Percentiles rank a stretch among this genome's conserved stretches.
Evolutionary conservation across 108 stramenopile species (phyloP).

Genomic region (Fragilariopsis cylindrus): DNA sequence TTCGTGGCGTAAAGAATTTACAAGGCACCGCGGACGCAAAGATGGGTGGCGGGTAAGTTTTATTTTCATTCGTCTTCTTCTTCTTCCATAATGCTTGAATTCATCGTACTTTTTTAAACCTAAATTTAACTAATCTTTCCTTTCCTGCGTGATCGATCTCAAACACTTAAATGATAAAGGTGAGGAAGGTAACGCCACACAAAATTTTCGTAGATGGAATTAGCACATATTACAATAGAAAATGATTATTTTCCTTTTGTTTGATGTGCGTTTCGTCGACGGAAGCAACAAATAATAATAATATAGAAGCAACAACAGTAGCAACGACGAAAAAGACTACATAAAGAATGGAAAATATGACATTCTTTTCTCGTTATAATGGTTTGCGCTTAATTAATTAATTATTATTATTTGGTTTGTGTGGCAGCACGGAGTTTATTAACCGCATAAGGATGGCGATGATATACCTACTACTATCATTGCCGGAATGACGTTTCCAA

Average conservation of each 20-base stretch:
- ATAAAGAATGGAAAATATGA: background rate
- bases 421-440: slow-evolving; percentile 13
- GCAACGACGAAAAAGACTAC: too few relatives aligned
- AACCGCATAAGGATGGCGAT: background rate
- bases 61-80: too few relatives aligned
- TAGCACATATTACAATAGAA: too few relatives aligned
- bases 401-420: slow-evolving; percentile 1
- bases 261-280: too few relatives aligned
- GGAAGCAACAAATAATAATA: too few relatives aligned
- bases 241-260: background rate
- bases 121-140: too few relatives aligned
- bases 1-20: slow-evolving; percentile 35
- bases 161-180: too few relatives aligned
- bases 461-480: background rate
- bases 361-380: background rate
- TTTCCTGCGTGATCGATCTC: too few relatives aligned
- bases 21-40: slow-evolving; percentile 22
- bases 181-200: slow-evolving; percentile 41
- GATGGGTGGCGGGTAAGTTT: slow-evolving; percentile 34
- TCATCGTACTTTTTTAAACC: too few relatives aligned
- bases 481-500: slow-evolving; percentile 15
- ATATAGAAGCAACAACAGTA: too few relatives aligned
- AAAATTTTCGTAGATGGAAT: background rate
- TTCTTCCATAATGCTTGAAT: too few relatives aligned
- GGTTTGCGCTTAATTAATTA: background rate